Evolutionary conservation across 345 rosid species (phyloP), one percentile per base, ranked within the genome.

Genomic region (Mangifera indica): DNA sequence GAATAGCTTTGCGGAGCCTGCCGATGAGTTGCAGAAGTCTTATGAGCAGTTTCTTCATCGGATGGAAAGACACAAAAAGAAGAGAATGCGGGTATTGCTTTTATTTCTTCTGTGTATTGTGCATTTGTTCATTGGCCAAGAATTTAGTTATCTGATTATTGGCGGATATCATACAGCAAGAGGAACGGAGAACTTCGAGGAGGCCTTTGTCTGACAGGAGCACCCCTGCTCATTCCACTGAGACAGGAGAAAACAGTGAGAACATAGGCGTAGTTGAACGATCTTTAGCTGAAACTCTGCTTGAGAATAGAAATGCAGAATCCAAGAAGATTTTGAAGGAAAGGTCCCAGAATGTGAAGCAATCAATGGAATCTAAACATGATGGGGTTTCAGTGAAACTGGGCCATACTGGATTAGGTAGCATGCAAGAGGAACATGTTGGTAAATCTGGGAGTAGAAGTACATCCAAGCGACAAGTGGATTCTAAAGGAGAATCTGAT

Each of bases 1-100:
- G 49, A 56, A 66, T 81, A 92, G 99, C 78, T 91, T 89, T 73
- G 98, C 98, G 15, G 98, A 95, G 79, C 98, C 98, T 3, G 65
- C 81, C 63, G 91, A 84, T 72, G 98, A 94, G 81, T 76, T 95
- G 81, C 88, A 89, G 85, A 90, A 87, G 78, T 87, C 99, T 17
- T 90, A 89, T 58, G 85, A 87, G 72, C 92, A 86, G 73, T 95
- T 95, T 84, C 91, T 92, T 65, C 76, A 67, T 73, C 92, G 97
- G 25, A 74, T 87, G 84, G 87, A 87, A 74, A 89, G 87, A 69
- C 89, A 86, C 80, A 84, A 79, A 73, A 83, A 53, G 77, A 94
- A 84, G 82, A 89, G 77, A 78, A 84, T 78, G 59, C 88, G 81
- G 90, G 98, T 87, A 80, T 32, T 60, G 24, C 49, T 42, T 65